phyloP scores from a whole-genome alignment of 2,329 filamentous ascomycete genomes.

The Thielaviopsis euricoi region DNA sequence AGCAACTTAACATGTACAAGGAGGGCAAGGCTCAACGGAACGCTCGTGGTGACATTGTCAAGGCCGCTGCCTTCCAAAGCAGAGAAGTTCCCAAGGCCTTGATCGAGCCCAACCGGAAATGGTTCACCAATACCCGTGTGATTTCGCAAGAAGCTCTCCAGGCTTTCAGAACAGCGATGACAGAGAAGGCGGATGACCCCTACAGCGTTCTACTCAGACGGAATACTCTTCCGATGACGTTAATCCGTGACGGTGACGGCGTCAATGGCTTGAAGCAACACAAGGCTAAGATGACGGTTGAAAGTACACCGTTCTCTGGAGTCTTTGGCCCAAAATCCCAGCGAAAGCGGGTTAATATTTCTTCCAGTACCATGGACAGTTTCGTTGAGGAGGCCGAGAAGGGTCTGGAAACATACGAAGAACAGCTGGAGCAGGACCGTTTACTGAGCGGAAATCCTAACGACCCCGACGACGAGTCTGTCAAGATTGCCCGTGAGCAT shows the following conservation, averaged over 20 bases:
- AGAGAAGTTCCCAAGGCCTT: conserved; percentile 66
- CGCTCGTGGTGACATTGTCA: conserved; percentile 64
- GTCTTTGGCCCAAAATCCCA: conserved; percentile 91
- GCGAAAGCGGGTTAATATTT: conserved; percentile 80
- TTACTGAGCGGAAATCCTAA: conserved; percentile 54
- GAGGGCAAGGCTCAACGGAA: conserved; percentile 73
- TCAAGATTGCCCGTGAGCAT: conserved; percentile 56
- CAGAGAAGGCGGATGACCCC: conserved; percentile 75
- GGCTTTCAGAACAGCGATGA: conserved; percentile 81
- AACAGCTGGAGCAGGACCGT: conserved; percentile 62
- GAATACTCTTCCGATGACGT: conserved; percentile 90
- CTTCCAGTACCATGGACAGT: conserved; percentile 65
- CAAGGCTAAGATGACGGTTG: conserved; percentile 82
- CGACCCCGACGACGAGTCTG: conserved; percentile 29
- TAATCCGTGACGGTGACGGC: conserved; percentile 60
- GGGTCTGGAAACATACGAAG: conserved; percentile 66
- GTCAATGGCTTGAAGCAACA: conserved; percentile 83
- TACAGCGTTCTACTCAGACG: conserved; percentile 91
- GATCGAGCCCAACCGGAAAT: conserved; percentile 91
- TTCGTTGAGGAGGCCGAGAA: conserved; percentile 65
- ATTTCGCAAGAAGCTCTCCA: conserved; percentile 80
- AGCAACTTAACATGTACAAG: conserved; percentile 78
- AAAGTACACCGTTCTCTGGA: conserved; percentile 69
- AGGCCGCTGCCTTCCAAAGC: conserved; percentile 72
- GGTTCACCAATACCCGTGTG: conserved; percentile 84